Conservation (phyloP, 2,329 filamentous ascomycete genomes). For the Monosporascus sp. region DNA sequence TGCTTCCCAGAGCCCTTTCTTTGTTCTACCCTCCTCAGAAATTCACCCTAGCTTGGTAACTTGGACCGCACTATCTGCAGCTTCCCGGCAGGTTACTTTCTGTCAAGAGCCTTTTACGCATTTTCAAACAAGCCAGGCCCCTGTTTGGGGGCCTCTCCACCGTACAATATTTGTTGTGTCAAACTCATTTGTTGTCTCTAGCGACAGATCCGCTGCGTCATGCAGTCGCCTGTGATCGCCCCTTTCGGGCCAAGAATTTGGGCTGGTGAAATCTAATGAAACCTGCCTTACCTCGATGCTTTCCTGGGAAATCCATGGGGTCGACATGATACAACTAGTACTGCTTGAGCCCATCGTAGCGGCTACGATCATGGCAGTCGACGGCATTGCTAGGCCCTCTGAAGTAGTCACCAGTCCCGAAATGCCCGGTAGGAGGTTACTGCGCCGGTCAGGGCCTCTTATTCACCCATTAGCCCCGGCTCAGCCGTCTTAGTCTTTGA, state of each 20-base stretch:
- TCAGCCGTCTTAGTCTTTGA: conserved; percentile 11
- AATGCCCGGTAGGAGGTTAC: conserved; percentile 14
- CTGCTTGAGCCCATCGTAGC: conserved; percentile 18
- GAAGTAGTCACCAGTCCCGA: conserved; percentile 14
- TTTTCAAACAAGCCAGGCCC: conserved; percentile 35
- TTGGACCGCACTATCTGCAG: conserved; percentile 43
- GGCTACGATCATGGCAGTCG: conserved; percentile 22
- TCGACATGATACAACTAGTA: conserved; percentile 22
- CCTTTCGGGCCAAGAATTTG: conserved; percentile 30
- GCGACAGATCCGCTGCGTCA: conserved; percentile 33
- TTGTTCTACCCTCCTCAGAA: conserved; percentile 40
- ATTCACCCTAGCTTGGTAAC: conserved; percentile 29
- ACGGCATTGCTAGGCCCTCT: conserved; percentile 19
- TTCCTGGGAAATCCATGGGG: conserved; percentile 17
- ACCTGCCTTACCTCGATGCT: conserved; percentile 32
- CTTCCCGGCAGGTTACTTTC: conserved; percentile 36
- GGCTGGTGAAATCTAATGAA: conserved; percentile 35
- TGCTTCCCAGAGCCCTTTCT: conserved; percentile 33
- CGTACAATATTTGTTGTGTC: conserved; percentile 36
- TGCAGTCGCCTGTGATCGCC: conserved; percentile 35
- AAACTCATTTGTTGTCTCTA: conserved; percentile 35
- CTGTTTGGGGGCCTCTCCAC: conserved; percentile 33
- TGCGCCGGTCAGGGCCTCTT: conserved; percentile 13
- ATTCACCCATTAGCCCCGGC: conserved; percentile 11
- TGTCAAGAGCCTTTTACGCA: conserved; percentile 33